A percentile compares a stretch with the other conserved stretches of the same genome.
These are phyloP conservation scores for Exobasidium cylindrosporum DNA, from an alignment of 1,284 basidiomycete genomes.

Conservation along the genomic window DNA sequence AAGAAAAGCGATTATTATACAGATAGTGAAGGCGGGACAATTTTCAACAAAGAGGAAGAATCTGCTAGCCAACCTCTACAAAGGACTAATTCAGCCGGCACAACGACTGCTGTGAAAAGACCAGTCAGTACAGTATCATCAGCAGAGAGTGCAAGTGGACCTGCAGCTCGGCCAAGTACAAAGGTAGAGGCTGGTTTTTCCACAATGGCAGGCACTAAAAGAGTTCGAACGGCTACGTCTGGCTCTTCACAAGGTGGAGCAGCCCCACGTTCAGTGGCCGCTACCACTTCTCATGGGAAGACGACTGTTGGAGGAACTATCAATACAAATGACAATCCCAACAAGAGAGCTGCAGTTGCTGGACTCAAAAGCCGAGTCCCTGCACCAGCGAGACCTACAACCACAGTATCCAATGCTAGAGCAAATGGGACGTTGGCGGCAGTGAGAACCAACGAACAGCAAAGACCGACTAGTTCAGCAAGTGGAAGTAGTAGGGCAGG, in stretches of 20 bases:
- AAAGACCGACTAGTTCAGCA: background rate
- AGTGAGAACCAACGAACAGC: background rate
- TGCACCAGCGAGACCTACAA: background rate
- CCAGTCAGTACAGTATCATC: background rate
- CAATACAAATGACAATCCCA: background rate
- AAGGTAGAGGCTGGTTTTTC: background rate
- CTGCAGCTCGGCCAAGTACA: background rate
- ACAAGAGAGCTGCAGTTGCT: constrained; percentile 1
- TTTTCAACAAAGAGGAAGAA: background rate
- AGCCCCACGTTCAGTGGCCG: background rate
- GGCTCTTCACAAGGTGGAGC: background rate
- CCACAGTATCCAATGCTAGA: background rate
- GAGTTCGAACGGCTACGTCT: constrained; percentile 1
- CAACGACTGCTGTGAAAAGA: background rate
- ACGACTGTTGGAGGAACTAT: background rate
- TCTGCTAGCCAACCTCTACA: background rate
- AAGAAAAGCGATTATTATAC: background rate
- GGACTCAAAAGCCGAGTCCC: background rate
- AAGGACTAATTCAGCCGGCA: background rate
- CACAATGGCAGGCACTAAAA: background rate
- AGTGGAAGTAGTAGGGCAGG: background rate
- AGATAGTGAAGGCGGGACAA: background rate
- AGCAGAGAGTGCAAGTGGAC: background rate
- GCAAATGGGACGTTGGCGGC: background rate
- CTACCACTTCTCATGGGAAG: background rate